Percentiles rank a stretch among this genome's conserved stretches.
Evolutionary conservation across 768 basidiomycete species (phyloP).

Genomic region (Leucocoprinus leucothites): DNA sequence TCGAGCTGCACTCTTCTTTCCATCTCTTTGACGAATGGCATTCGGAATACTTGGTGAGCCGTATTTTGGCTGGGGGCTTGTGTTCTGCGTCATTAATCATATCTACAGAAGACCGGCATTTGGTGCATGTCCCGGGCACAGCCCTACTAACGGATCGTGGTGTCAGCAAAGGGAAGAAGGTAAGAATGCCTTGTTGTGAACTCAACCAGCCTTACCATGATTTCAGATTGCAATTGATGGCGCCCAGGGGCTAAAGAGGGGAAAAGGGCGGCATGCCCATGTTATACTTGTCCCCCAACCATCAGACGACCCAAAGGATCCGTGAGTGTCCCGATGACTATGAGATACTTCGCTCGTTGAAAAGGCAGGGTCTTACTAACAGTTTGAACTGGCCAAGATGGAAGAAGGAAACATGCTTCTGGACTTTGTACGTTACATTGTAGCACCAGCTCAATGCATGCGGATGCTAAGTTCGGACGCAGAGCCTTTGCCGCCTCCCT

Average conservation of each 20-base stretch:
- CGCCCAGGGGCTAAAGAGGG: slow-evolving; percentile 31
- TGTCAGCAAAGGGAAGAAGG: slow-evolving; percentile 32
- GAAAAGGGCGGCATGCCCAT: slow-evolving; percentile 34
- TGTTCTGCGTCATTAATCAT: too few relatives aligned
- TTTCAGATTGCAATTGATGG: slow-evolving; percentile 29
- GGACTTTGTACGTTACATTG: slow-evolving; percentile 32
- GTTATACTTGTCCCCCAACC: slow-evolving; percentile 41
- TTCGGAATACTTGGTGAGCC: slow-evolving; percentile 36
- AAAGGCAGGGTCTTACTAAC: not conserved
- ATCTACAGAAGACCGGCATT: slow-evolving; percentile 30
- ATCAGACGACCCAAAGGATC: slow-evolving; percentile 40
- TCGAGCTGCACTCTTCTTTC: too few relatives aligned
- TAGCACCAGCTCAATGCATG: not conserved
- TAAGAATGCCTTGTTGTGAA: slow-evolving; percentile 1
- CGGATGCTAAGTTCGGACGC: not conserved
- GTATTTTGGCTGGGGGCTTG: not conserved
- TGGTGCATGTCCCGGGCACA: slow-evolving; percentile 37
- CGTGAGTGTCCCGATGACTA: slow-evolving; percentile 24
- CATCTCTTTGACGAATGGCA: slow-evolving; percentile 19
- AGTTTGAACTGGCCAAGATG: slow-evolving; percentile 42
- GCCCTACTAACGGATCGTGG: slow-evolving; percentile 37
- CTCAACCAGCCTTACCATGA: not conserved
- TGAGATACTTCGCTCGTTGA: not conserved
- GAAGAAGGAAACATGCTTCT: slow-evolving; percentile 45
- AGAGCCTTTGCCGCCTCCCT: slow-evolving; percentile 39